Base-by-base conservation (phyloP, 176 grass and related monocot genomes). In the Raddia distichophylla region DNA sequence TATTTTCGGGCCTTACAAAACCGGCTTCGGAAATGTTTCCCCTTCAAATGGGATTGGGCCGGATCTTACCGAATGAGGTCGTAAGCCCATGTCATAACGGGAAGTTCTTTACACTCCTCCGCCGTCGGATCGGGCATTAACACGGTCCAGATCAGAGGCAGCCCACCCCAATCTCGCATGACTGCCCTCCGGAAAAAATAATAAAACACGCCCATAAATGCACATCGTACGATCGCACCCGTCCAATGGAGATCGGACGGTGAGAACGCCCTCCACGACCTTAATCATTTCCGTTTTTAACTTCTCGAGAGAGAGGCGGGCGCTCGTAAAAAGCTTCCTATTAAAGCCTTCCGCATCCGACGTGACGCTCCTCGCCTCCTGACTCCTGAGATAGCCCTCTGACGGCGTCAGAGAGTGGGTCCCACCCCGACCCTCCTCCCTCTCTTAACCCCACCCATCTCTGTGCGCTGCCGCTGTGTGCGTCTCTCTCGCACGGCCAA, bases 91-190 rank as follows among this genome's bases (percentile, higher is more conserved):
- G 8, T 7, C 22, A 63, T 47, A 77, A 16, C 1, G 5, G 56
- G 47, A 63, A 55, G 13, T 7, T 54, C 10, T 37, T 77, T 76
- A 82, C n/a, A 35, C 64, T 60, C 54, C 4, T 10, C 47, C 64
- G 76, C 59, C 45, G 54, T 69, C 16, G 7, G 56, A 76, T 69
- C 19, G 16, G 17, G 62, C 54, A 34, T 74, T 48, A 64, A 70
- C 70, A 9, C 70, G 63, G 18, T 69, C 55, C 76, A 85, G 87
- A 89, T 80, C 70, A 84, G 63, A 4, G 49, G 48, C 48, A 78
- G 48, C 73, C 78, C 86, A 42, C 17, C 22, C 22, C 1, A 42
- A 80, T 62, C 48, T 37, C 42, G 9, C 10, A 42, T 65, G 57
- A 82, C 1, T 40, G 37, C 37, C 1, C 37, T 40, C 37, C 37